Percentiles rank a stretch among this genome's conserved stretches.
Evolutionary conservation across 192 early-diverging fungal species (phyloP).

Genomic region (Martensiomyces pterosporus): DNA sequence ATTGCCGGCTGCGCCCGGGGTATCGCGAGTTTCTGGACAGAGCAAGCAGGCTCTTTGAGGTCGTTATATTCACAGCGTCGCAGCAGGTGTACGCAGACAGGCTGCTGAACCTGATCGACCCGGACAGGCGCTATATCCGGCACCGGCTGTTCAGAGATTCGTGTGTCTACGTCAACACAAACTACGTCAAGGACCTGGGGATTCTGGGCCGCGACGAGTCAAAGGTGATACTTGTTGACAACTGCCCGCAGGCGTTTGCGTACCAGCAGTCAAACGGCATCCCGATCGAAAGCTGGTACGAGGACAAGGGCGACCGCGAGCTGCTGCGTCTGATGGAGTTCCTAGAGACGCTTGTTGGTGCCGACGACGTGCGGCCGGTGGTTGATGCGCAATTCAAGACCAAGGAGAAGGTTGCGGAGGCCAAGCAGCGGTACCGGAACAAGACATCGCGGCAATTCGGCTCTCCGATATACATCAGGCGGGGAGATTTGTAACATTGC

Average conservation of each 20-base stretch:
- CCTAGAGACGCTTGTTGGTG: constrained; percentile 54
- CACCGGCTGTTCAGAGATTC: constrained; percentile 69
- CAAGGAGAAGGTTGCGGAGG: constrained; percentile 40
- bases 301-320: constrained; percentile 64
- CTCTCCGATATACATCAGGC: no score
- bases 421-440: constrained; percentile 26
- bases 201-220: constrained; percentile 64
- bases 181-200: constrained; percentile 68
- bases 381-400: constrained; percentile 56
- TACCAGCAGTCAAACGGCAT: constrained; percentile 72
- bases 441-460: constrained; percentile 1
- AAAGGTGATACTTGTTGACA: constrained; percentile 65
- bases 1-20: constrained; percentile 65
- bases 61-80: constrained; percentile 71
- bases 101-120: constrained; percentile 60
- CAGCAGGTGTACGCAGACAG: constrained; percentile 70
- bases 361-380: constrained; percentile 65
- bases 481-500: no score
- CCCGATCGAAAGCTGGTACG: constrained; percentile 71
- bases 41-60: constrained; percentile 59
- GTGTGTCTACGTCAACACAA: constrained; percentile 61
- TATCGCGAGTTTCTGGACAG: constrained; percentile 58
- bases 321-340: constrained; percentile 58
- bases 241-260: constrained; percentile 70
- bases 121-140: constrained; percentile 55